Base-by-base conservation (phyloP, 2,329 filamentous ascomycete species). In the Fusarium camptoceras region DNA sequence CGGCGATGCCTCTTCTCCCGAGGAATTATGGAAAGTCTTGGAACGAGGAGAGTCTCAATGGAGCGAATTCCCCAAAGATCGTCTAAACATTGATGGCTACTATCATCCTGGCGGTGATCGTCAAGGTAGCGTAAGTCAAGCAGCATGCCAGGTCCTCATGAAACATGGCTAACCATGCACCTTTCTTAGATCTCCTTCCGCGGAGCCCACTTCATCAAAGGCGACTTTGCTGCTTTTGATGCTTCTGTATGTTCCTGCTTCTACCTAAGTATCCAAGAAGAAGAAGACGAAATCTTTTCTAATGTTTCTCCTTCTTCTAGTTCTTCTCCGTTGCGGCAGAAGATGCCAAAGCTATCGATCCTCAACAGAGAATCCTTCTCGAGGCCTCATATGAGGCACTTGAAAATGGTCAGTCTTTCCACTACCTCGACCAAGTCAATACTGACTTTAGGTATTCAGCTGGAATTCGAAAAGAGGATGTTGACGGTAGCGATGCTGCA, bases 1-100 rank as follows among this genome's bases (percentile, higher is more conserved):
- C 4, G 85, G 85, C 8, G 77, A 81, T n/a, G 84, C 83, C 9
- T 80, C 75, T 3, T 80, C 79, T 5, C 79, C 83, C 0, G 79
- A 83, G 37, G 71, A 77, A 8, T 79, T 88, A 1, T 88, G 86
- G 86, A 75, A 83, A n/a, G 82, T 87, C 68, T 69, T 87, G 11
- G 75, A 77, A 8, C 68, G 77, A 1, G 82, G 79, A 18, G 77
- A 82, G 31, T 84, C 81, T 28, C 84, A 84, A 20, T 86, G 83
- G 84, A 82, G 81, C 1, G 81, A 85, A 47, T 83, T 86, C 20
- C 84, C 85, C 1, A 70, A 77, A 9, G 79, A 83, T 12, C 81
- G 86, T 12, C 82, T 88, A 66, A 86, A 87, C 42, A 81, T 84
- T 34, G 78, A 83, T 16, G 83, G 83, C n/a, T 87, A 86, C 71